Evolutionary conservation across 2,329 filamentous ascomycete species (phyloP).

Genomic region (Trichoderma koningiopsis): DNA sequence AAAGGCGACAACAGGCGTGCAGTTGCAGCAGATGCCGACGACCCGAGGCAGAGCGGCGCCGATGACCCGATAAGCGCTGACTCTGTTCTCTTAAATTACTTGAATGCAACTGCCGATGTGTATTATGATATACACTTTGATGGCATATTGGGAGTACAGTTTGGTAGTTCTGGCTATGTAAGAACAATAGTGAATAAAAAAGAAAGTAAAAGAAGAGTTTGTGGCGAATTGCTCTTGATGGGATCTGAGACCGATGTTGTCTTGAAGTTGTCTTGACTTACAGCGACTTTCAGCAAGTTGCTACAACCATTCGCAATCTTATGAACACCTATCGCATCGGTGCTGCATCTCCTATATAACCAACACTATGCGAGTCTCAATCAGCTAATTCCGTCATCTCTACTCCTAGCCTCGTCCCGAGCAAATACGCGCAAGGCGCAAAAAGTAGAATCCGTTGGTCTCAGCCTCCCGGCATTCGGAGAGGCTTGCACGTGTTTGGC

Average conservation of each 20-base stretch:
- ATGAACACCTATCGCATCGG: not conserved
- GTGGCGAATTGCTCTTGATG: not conserved
- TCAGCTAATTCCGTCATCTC: not conserved
- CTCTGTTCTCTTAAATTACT: not conserved
- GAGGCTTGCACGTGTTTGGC: not conserved
- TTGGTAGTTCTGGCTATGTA: not conserved
- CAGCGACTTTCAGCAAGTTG: not conserved
- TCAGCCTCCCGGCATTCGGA: slow-evolving; percentile 18
- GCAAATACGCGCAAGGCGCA: not conserved
- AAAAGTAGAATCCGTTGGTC: slow-evolving; percentile 1
- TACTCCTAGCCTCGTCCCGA: not conserved
- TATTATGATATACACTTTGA: not conserved
- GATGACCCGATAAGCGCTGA: slow-evolving; percentile 3
- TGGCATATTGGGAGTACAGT: not conserved
- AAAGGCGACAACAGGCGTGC: not conserved
- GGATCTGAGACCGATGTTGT: not conserved
- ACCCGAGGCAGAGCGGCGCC: slow-evolving; percentile 6
- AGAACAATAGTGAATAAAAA: not conserved
- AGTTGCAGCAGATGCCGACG: slow-evolving; percentile 12
- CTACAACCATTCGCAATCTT: not conserved
- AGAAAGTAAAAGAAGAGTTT: not conserved
- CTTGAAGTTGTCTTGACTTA: not conserved
- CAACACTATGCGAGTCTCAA: not conserved
- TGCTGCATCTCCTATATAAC: not conserved
- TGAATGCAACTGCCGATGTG: not conserved